These are phyloP conservation scores for Silene coronaria DNA, from an alignment of 179 eudicot genomes.

Conservation along the genomic window DNA sequence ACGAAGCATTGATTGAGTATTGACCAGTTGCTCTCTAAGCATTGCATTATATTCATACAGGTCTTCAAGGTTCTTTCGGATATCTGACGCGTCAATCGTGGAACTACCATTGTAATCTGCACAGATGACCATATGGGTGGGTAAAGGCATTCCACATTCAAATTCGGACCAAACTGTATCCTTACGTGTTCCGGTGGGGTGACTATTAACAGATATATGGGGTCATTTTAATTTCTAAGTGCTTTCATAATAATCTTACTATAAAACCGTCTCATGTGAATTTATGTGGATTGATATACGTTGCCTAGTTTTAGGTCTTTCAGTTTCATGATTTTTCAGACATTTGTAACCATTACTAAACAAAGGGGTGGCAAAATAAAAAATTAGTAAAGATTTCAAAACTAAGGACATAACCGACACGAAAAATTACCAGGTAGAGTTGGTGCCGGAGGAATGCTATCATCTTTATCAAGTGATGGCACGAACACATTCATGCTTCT, in stretches of 20 bases:
- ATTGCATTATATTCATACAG: slow-evolving; percentile 61
- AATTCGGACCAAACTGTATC: neutral
- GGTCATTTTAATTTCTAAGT: neutral
- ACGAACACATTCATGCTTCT: slow-evolving; percentile 14
- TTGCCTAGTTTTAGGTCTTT: no score
- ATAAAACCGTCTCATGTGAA: no score
- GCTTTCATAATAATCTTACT: no score
- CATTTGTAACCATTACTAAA: neutral
- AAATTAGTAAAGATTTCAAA: neutral
- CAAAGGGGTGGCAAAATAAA: neutral
- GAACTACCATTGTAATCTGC: slow-evolving; percentile 46
- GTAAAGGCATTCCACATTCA: neutral
- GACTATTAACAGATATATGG: neutral
- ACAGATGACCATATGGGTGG: slow-evolving; percentile 11
- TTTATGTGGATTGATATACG: no score
- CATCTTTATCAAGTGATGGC: slow-evolving; percentile 19
- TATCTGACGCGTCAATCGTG: slow-evolving; percentile 37
- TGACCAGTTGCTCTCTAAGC: slow-evolving; percentile 55
- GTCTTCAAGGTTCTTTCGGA: slow-evolving; percentile 52
- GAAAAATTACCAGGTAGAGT: slow-evolving; percentile 40
- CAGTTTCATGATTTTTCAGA: neutral
- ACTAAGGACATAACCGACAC: neutral
- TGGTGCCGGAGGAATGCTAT: slow-evolving; percentile 47
- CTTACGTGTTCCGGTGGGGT: neutral
- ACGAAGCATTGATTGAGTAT: slow-evolving; percentile 55